Conservation (phyloP, 164 flowering plant genomes). For the Sedum album region DNA sequence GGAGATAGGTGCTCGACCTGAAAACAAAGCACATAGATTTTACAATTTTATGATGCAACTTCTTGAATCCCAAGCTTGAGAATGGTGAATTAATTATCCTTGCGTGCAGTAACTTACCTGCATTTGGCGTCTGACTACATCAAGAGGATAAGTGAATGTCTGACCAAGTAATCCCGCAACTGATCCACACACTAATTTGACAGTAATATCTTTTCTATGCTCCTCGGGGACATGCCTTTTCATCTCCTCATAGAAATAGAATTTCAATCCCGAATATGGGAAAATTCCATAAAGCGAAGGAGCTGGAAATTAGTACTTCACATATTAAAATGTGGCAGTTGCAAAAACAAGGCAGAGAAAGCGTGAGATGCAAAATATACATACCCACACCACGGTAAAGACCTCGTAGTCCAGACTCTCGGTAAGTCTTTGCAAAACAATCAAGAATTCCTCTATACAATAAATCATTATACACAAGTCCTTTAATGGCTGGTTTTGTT, state of each 20-base stretch:
- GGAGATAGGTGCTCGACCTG: slow-evolving; percentile 58
- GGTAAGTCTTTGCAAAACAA: slow-evolving; percentile 70
- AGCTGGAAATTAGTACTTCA: slow-evolving; percentile 38
- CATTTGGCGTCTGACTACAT: slow-evolving; percentile 98
- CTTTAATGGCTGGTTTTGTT: slow-evolving; percentile 30
- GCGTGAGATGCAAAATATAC: not conserved
- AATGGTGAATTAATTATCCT: not conserved
- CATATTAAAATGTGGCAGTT: slow-evolving; percentile 8
- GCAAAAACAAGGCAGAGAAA: not conserved
- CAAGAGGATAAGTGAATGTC: slow-evolving; percentile 95
- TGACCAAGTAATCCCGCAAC: slow-evolving; percentile 90
- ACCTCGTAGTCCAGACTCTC: slow-evolving; percentile 64
- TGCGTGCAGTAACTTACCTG: slow-evolving; percentile 43
- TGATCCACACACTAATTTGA: slow-evolving; percentile 87
- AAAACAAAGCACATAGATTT: not conserved
- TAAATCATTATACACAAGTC: slow-evolving; percentile 30
- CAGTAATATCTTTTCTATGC: slow-evolving; percentile 53
- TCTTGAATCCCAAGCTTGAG: not conserved
- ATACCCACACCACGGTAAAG: slow-evolving; percentile 94
- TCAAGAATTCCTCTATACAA: slow-evolving; percentile 72
- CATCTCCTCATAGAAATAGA: slow-evolving; percentile 95
- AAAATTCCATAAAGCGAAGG: slow-evolving; percentile 97
- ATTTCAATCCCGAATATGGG: slow-evolving; percentile 94
- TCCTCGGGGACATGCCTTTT: slow-evolving; percentile 74
- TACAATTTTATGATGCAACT: not conserved